Base-by-base conservation (phyloP, 176 grass and related monocot species). In the Pontederia crassipes region DNA sequence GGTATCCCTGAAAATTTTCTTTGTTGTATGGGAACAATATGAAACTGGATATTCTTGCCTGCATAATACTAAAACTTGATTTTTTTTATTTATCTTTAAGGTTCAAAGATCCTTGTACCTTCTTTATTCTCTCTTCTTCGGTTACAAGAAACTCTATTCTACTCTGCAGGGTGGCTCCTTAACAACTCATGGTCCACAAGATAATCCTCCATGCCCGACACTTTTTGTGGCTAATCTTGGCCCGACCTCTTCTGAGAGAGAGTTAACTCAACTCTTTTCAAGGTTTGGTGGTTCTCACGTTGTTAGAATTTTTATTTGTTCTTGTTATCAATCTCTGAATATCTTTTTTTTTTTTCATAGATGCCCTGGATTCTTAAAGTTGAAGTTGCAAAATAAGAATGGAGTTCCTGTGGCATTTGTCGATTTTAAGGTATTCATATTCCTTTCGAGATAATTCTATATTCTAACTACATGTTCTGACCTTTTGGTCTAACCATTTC, bases 211-310 rank as follows among this genome's bases (percentile, higher is more conserved):
- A 52, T 98, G 93, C 26, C 79, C 87, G 55, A 98, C 93, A 20
- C 81, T 98, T 12, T 98, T 92, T 83, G 87, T 98, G 64, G 78
- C 87, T 8, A 91, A 98, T 75, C 84, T 98, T 35, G 87, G 81
- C 71, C 84, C 77, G 57, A 72, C 74, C 57, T 90, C 74, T 77
- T 82, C 84, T 15, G 79, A 98, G 28, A 66, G 79, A 73, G 87
- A 98, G 74, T 57, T 98, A 54, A 72, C 51, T 65, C 81, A 98
- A 83, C 79, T 88, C 66, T 88, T 98, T 61, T 88, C 73, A 45
- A 92, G 93, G 93, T 98, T 82, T 46, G 45, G 28, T 76, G 10
- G 40, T 29, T 54, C 11, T 17, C 45, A 13, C 49, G 14, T 32
- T 3, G 40, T 4, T 54, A 3, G 55, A 11, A 52, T 58, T 64